Evolutionary conservation across 805 yeast species (phyloP).

Genomic region (Wickerhamiella occidentalis): DNA sequence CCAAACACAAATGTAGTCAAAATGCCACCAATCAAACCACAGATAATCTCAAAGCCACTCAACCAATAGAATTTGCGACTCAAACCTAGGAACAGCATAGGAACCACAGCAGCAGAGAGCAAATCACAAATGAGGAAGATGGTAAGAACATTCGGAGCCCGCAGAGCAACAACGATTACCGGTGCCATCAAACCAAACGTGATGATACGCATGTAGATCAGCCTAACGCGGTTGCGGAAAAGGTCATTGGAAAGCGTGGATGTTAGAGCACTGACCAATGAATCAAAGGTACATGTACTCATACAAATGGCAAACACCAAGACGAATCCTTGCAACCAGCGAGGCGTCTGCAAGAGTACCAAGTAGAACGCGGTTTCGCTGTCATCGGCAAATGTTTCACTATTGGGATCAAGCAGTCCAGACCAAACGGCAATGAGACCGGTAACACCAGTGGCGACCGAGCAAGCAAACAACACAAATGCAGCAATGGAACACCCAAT

Average conservation of each 20-base stretch:
- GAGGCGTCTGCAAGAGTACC: conserved; percentile 58
- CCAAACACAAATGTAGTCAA: conserved; percentile 76
- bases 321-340: conserved; percentile 77
- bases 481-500: conserved; percentile 71
- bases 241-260: conserved; percentile 83
- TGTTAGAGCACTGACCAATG: conserved; percentile 76
- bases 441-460: conserved; percentile 64
- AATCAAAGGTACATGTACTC: conserved; percentile 82
- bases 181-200: conserved; percentile 78
- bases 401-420: conserved; percentile 38
- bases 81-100: conserved; percentile 70
- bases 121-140: conserved; percentile 85
- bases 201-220: conserved; percentile 53
- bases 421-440: conserved; percentile 91
- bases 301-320: conserved; percentile 59
- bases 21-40: conserved; percentile 75
- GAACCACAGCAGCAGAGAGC: conserved; percentile 76
- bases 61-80: conserved; percentile 54
- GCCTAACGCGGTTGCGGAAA: conserved; percentile 65
- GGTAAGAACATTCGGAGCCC: conserved; percentile 72
- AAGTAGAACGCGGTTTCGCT: conserved; percentile 55
- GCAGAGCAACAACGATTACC: conserved; percentile 68
- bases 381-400: conserved; percentile 39
- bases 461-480: conserved; percentile 47
- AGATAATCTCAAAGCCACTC: conserved; percentile 67